phyloP scores from a whole-genome alignment of 805 yeast genomes.

The Saccharomyces mikatae region DNA sequence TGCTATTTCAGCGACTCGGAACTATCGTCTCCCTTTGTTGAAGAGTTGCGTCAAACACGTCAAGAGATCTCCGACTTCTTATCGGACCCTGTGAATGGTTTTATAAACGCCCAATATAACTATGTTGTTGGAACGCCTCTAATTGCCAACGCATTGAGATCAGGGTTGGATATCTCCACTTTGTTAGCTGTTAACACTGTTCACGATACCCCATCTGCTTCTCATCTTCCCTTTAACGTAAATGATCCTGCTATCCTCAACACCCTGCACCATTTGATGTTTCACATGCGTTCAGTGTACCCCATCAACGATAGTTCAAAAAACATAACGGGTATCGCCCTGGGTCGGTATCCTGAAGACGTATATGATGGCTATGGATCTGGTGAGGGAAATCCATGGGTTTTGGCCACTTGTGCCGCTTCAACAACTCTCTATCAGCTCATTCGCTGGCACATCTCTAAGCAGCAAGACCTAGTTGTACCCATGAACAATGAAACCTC shows the following conservation, averaged over 20 bases:
- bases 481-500: constrained; percentile 12
- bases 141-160: constrained; percentile 36
- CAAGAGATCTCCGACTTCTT: constrained; percentile 21
- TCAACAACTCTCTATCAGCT: constrained; percentile 54
- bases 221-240: constrained; percentile 51
- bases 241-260: constrained; percentile 50
- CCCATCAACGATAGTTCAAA: constrained; percentile 59
- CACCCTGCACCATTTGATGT: constrained; percentile 53
- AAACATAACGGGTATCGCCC: constrained; percentile 44
- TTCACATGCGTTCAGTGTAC: constrained; percentile 64
- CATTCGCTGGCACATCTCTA: constrained; percentile 37
- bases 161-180: constrained; percentile 75
- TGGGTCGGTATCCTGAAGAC: constrained; percentile 94
- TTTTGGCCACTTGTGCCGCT: constrained; percentile 65
- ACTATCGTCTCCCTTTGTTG: background rate
- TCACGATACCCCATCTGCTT: background rate
- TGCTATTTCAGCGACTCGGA: background rate
- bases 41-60: constrained; percentile 14
- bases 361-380: constrained; percentile 66
- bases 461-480: constrained; percentile 39
- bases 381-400: constrained; percentile 91
- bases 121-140: constrained; percentile 67
- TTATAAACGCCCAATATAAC: constrained; percentile 35
- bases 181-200: constrained; percentile 30
- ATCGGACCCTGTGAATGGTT: constrained; percentile 17